Evolutionary conservation across 202 grass and related monocot species (phyloP), one percentile per base, ranked within the genome.

Genomic region (Dendrocalamus latiflorus): DNA sequence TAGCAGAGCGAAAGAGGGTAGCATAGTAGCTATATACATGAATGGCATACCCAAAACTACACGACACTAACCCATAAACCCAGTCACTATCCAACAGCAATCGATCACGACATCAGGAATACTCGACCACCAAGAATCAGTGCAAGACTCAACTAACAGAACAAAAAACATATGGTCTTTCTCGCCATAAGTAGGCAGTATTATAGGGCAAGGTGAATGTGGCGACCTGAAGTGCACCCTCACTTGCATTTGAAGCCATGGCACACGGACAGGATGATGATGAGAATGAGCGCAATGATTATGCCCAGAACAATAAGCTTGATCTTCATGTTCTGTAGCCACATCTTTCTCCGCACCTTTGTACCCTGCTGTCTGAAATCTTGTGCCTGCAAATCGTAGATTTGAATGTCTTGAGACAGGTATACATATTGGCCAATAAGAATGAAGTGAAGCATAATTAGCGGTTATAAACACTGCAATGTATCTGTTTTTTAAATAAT

Each of bases 281-380:
- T 83, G 45, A 93, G 91, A 36, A 93, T 93, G 62, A 93, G 85
- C 1, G 88, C 91, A 1, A 93, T 65, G 54, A 93, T 90, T 47
- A 93, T 93, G 15, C 79, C 85, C 26, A 93, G 63, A 9, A 93
- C 91, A 16, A 93, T 88, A 38, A 88, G 64, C 65, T 93, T 93
- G 53, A 93, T 86, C 81, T 93, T 93, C 91, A 93, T 93, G 79
- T 93, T 93, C 74, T 93, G 91, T 4, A 90, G 11, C 91, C 91
- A 93, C 91, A 93, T 93, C 74, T 93, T 93, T 77, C 85, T 74
- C 81, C 88, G 79, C 77, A 90, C 78, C 67, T 93, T 85, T n/a
- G 82, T 86, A 12, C 91, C 91, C 72, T 80, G 74, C 43, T 83
- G 82, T 41, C 83, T 93, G 68, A 91, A 93, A 68, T 91, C 88